Conservation (phyloP, 257 asterid genomes). For the Euphrasia confusa region DNA sequence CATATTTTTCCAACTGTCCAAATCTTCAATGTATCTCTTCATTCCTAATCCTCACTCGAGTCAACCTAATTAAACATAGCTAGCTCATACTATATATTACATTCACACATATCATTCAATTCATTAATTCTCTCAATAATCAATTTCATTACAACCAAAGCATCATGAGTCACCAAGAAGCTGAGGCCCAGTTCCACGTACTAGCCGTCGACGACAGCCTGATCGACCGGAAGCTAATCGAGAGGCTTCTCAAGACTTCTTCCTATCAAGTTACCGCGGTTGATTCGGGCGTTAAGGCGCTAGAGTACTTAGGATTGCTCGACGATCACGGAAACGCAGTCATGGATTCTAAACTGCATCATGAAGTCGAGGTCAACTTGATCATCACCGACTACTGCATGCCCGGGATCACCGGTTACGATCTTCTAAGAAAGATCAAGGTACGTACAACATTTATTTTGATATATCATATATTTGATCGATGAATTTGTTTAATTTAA, state of each 20-base stretch:
- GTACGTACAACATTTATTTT: no score
- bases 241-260: slow-evolving; percentile 55
- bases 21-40: no score
- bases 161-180: neutral
- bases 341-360: neutral
- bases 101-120: no score
- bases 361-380: slow-evolving; percentile 39
- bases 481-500: no score
- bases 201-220: slow-evolving; percentile 60
- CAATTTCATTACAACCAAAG: no score
- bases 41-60: no score
- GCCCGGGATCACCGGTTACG: slow-evolving; percentile 73
- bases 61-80: no score
- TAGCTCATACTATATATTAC: no score
- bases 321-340: slow-evolving; percentile 28
- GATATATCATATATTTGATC: no score
- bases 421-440: slow-evolving; percentile 54
- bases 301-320: slow-evolving; percentile 45
- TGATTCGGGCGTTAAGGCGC: slow-evolving; percentile 56
- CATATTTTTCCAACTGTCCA: no score
- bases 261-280: slow-evolving; percentile 63
- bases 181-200: slow-evolving; percentile 30
- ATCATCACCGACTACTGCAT: slow-evolving; percentile 66
- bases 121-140: no score
- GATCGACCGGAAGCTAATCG: slow-evolving; percentile 53